A percentile compares a stretch with the other conserved stretches of the same genome.
These are phyloP conservation scores for Casuarina equisetifolia DNA, from an alignment of 306 rosid species.

Conservation along the genomic window DNA sequence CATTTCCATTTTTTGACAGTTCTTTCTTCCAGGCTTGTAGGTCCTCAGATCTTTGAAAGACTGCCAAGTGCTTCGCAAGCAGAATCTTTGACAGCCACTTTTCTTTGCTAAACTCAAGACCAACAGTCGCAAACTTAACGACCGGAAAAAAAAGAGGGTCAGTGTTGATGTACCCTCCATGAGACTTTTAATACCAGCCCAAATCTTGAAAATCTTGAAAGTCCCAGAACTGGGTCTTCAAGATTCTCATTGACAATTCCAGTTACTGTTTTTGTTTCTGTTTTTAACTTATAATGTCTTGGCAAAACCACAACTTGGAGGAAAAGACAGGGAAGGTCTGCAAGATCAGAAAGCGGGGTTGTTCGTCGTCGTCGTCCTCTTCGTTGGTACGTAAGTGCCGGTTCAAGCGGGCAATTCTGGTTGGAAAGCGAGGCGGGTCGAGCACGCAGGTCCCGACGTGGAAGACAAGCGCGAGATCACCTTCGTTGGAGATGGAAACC, in stretches of 20 bases:
- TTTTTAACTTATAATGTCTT: conserved; percentile 46
- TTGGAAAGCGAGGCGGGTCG: conserved; percentile 56
- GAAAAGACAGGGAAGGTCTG: conserved; percentile 30
- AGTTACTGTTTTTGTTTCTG: neutral
- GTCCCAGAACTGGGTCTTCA: conserved; percentile 23
- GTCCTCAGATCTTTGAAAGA: conserved; percentile 46
- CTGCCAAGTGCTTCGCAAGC: conserved; percentile 37
- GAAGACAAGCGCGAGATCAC: conserved; percentile 42
- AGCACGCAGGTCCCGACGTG: conserved; percentile 72
- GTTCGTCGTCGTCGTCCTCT: conserved; percentile 62
- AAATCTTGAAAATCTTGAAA: conserved; percentile 30
- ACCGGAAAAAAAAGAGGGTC: conserved; percentile 12
- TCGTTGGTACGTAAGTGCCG: conserved; percentile 48
- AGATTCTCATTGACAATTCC: conserved; percentile 15
- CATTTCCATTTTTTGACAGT: conserved; percentile 35
- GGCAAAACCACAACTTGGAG: conserved; percentile 24
- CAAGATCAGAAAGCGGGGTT: conserved; percentile 65
- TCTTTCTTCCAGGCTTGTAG: conserved; percentile 27
- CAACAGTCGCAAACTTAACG: conserved; percentile 39
- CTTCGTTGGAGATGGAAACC: conserved; percentile 16
- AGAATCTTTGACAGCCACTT: conserved; percentile 63
- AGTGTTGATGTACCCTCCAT: neutral
- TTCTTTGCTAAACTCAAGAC: conserved; percentile 60
- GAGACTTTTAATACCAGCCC: conserved; percentile 4
- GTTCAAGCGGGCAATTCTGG: conserved; percentile 56